Conservation (phyloP, 345 rosid species). For the Raphanus sativus region DNA sequence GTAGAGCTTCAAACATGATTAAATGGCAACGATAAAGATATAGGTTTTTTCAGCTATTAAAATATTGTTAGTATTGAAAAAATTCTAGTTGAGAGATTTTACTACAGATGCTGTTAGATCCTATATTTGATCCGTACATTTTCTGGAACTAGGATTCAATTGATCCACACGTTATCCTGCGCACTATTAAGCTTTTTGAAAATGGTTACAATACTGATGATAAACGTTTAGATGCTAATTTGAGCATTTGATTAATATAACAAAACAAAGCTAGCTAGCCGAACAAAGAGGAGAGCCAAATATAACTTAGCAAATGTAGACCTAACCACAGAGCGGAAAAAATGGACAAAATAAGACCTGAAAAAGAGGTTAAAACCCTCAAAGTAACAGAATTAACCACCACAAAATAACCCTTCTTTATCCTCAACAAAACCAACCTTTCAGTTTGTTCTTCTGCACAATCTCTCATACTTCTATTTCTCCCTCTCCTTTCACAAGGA, state of each 20-base stretch:
- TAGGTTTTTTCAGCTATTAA: too few relatives aligned
- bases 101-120: background rate
- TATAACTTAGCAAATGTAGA: slow-evolving; percentile 22
- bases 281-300: slow-evolving; percentile 23
- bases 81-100: too few relatives aligned
- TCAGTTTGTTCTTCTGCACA: slow-evolving; percentile 34
- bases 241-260: slow-evolving; percentile 10
- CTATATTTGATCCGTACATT: slow-evolving; percentile 5
- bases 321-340: slow-evolving; percentile 4
- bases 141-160: background rate
- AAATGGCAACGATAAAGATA: too few relatives aligned
- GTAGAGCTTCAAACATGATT: too few relatives aligned
- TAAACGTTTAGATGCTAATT: slow-evolving; percentile 22
- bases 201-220: slow-evolving; percentile 10
- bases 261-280: background rate
- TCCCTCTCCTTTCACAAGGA: slow-evolving; percentile 43
- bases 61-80: too few relatives aligned
- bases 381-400: slow-evolving; percentile 29
- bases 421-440: slow-evolving; percentile 24
- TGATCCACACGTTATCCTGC: background rate
- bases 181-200: background rate
- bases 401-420: slow-evolving; percentile 35
- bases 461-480: slow-evolving; percentile 32
- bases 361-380: slow-evolving; percentile 29
- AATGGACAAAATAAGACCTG: slow-evolving; percentile 23